These are phyloP conservation scores for Nidularia pulvinata DNA, from an alignment of 768 basidiomycete genomes.

Conservation along the genomic window DNA sequence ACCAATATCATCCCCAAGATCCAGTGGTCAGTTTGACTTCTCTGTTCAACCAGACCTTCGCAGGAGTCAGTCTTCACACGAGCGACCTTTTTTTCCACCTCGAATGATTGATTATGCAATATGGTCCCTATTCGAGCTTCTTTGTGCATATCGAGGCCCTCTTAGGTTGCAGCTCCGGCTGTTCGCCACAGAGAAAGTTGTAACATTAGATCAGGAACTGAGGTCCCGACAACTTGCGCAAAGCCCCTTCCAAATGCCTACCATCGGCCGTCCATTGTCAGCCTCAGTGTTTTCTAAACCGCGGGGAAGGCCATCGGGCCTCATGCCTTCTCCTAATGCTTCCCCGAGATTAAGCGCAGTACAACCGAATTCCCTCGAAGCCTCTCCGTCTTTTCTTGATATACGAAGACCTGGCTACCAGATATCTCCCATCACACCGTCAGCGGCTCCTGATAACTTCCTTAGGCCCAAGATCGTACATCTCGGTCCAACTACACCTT, in stretches of 20 bases:
- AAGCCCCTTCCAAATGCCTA: constrained; percentile 19
- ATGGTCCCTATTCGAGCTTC: constrained; percentile 72
- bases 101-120: constrained; percentile 69
- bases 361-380: constrained; percentile 1
- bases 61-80: constrained; percentile 13
- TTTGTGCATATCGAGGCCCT: constrained; percentile 62
- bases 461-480: constrained; percentile 54
- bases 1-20: constrained; percentile 49
- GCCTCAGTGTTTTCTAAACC: constrained; percentile 59
- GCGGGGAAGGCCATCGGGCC: constrained; percentile 39
- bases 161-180: constrained; percentile 66
- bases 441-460: constrained; percentile 17
- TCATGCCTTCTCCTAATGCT: constrained; percentile 39
- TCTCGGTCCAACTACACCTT: constrained; percentile 50
- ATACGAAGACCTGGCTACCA: constrained; percentile 26
- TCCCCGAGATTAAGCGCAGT: constrained; percentile 33
- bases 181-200: constrained; percentile 64
- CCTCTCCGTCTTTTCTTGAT: constrained; percentile 9
- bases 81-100: constrained; percentile 31
- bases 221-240: constrained; percentile 18
- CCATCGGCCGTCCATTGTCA: constrained; percentile 39
- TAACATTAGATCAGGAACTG: constrained; percentile 52
- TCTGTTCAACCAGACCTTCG: constrained; percentile 21
- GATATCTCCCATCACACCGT: constrained; percentile 25
- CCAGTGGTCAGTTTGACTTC: constrained; percentile 36